These are phyloP conservation scores for Pseudocercospora crystallina DNA, from an alignment of 2,329 filamentous ascomycete species.

Conservation along the genomic window DNA sequence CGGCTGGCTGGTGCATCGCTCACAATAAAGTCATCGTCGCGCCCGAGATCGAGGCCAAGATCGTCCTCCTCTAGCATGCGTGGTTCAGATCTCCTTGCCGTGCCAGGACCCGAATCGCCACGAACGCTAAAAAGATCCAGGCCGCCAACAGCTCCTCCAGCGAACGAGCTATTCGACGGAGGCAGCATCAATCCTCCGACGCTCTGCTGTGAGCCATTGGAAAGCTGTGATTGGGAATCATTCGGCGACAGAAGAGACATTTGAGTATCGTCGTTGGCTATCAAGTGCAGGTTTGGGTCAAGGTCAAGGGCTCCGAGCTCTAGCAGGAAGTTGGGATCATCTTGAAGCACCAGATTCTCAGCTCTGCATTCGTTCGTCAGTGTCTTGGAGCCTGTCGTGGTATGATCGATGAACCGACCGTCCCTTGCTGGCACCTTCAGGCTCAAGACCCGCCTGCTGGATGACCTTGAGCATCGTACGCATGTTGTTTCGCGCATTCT, in stretches of 20 bases:
- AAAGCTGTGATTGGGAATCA: conserved; percentile 23
- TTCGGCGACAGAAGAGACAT: conserved; percentile 39
- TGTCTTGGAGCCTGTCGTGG: conserved; percentile 1
- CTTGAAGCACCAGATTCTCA: conserved; percentile 72
- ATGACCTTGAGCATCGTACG: conserved; percentile 62
- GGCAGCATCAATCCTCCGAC: conserved; percentile 52
- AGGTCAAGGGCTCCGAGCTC: conserved; percentile 51
- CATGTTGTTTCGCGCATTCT: conserved; percentile 73
- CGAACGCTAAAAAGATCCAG: conserved; percentile 42
- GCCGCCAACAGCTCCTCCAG: conserved; percentile 39
- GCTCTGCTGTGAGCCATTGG: conserved; percentile 25
- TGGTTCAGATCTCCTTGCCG: conserved; percentile 3
- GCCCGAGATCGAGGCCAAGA: conserved; percentile 48
- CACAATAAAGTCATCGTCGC: conserved; percentile 44
- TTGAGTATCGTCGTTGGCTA: conserved; percentile 47
- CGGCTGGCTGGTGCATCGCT: not conserved
- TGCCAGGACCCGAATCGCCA: conserved; percentile 43
- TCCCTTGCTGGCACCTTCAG: conserved; percentile 63
- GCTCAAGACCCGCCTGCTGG: conserved; percentile 63
- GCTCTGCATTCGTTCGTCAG: conserved; percentile 51
- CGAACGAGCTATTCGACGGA: conserved; percentile 37
- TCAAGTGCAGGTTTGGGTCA: conserved; percentile 50
- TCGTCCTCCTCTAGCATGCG: conserved; percentile 28
- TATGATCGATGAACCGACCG: conserved; percentile 55
- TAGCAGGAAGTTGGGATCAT: conserved; percentile 75